A percentile compares a stretch with the other conserved stretches of the same genome.
These are phyloP conservation scores for Lanmaoa rubissima DNA, from an alignment of 768 basidiomycete species.

Conservation along the genomic window DNA sequence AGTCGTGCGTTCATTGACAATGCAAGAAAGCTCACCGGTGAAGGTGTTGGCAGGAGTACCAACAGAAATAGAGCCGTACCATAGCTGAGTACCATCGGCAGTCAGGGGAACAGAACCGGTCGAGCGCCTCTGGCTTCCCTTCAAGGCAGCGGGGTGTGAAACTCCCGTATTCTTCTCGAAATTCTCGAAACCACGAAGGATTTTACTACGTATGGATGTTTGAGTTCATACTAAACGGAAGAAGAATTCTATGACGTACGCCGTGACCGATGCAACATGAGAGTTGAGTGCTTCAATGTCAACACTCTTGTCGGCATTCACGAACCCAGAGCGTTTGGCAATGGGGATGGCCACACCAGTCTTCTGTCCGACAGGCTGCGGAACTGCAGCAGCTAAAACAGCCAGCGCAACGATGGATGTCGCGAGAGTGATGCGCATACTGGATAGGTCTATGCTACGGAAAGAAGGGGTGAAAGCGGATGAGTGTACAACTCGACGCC, in stretches of 20 bases:
- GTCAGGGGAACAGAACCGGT: background rate
- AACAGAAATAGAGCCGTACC: constrained; percentile 13
- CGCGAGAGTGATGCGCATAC: constrained; percentile 7
- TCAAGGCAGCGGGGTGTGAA: background rate
- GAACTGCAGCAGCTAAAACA: constrained; percentile 1
- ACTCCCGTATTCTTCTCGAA: constrained; percentile 2
- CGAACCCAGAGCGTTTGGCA: constrained; percentile 2
- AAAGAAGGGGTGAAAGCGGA: background rate
- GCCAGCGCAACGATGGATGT: background rate
- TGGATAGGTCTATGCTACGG: background rate
- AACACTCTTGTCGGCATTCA: constrained; percentile 1
- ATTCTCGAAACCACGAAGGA: background rate
- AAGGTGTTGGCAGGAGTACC: constrained; percentile 5
- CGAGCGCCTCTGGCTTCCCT: background rate
- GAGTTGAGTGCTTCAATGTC: background rate
- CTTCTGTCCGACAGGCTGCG: background rate
- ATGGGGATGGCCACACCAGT: background rate
- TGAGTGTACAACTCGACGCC: background rate
- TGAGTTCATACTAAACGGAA: background rate
- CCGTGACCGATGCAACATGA: constrained; percentile 1
- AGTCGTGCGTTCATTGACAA: background rate
- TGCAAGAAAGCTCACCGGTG: background rate
- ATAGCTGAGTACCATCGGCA: background rate
- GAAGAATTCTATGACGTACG: background rate
- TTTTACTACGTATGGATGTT: background rate